phyloP scores from a whole-genome alignment of 2,329 filamentous ascomycete species.

The Exserohilum turcica region DNA sequence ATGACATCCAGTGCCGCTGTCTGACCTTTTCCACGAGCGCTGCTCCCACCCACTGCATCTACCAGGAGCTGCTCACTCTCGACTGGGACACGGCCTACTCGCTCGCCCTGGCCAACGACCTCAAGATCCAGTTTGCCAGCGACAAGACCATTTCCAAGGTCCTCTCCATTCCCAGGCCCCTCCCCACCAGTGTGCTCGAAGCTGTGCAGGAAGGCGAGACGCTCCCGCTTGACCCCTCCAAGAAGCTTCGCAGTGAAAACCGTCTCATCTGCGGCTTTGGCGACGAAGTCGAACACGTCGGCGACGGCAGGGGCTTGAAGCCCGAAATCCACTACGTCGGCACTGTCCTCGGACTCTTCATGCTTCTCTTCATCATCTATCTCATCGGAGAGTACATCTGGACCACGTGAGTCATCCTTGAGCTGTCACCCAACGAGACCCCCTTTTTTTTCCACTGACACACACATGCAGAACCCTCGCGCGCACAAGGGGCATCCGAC shows the following conservation, averaged over 20 bases:
- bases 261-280: slow-evolving; percentile 34
- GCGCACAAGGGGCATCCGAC: slow-evolving; percentile 20
- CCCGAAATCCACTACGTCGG: slow-evolving; percentile 23
- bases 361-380: slow-evolving; percentile 24
- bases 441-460: no score
- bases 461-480: slow-evolving; percentile 10
- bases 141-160: slow-evolving; percentile 25
- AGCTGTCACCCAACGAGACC: no score
- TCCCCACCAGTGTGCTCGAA: slow-evolving; percentile 27
- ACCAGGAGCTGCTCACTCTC: slow-evolving; percentile 26
- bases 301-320: slow-evolving; percentile 1
- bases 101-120: slow-evolving; percentile 26
- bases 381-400: slow-evolving; percentile 26
- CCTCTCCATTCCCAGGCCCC: slow-evolving; percentile 22
- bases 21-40: slow-evolving; percentile 28
- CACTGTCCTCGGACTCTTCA: slow-evolving; percentile 25
- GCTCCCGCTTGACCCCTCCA: slow-evolving; percentile 5
- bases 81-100: slow-evolving; percentile 32
- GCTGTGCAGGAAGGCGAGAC: slow-evolving; percentile 19
- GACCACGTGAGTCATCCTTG: slow-evolving; percentile 24
- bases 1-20: slow-evolving; percentile 34
- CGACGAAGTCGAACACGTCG: slow-evolving; percentile 27
- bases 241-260: slow-evolving; percentile 20
- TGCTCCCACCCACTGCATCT: slow-evolving; percentile 26
- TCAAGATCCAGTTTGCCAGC: slow-evolving; percentile 34